A percentile compares a stretch with the other conserved stretches of the same genome.
Conservation (phyloP, 805 yeast species). For the Schwanniomyces yamadae region DNA sequence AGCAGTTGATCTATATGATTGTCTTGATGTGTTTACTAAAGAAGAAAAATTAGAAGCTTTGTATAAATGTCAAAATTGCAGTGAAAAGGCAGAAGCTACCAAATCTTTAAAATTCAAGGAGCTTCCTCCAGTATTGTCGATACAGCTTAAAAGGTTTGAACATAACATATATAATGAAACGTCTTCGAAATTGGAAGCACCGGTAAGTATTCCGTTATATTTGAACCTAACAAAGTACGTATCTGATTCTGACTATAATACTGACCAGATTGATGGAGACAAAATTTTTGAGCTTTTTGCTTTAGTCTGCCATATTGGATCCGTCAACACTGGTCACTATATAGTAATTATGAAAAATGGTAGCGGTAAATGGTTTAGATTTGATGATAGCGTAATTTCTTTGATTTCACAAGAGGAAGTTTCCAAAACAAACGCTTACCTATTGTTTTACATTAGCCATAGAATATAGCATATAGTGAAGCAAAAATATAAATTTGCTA, state of each 20-base stretch:
- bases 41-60: conserved; percentile 73
- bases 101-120: conserved; percentile 69
- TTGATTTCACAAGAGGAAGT: conserved; percentile 65
- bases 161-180: conserved; percentile 49
- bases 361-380: conserved; percentile 83
- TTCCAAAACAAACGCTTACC: conserved; percentile 70
- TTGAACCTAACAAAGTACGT: conserved; percentile 68
- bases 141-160: conserved; percentile 82
- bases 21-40: conserved; percentile 74
- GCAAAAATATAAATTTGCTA: no score
- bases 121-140: conserved; percentile 74
- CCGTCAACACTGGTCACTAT: conserved; percentile 95
- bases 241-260: conserved; percentile 6
- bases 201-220: conserved; percentile 68
- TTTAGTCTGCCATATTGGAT: conserved; percentile 85
- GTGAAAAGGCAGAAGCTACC: conserved; percentile 55
- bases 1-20: conserved; percentile 48
- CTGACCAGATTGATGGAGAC: conserved; percentile 21
- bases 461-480: conserved; percentile 26
- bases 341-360: conserved; percentile 71
- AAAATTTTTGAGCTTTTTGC: conserved; percentile 79
- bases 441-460: conserved; percentile 66
- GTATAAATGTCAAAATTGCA: conserved; percentile 71
- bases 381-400: conserved; percentile 85
- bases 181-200: conserved; percentile 72